A percentile compares a stretch with the other conserved stretches of the same genome.
Conservation (phyloP, 2,329 filamentous ascomycete genomes). For the Fusarium sulawesiense region DNA sequence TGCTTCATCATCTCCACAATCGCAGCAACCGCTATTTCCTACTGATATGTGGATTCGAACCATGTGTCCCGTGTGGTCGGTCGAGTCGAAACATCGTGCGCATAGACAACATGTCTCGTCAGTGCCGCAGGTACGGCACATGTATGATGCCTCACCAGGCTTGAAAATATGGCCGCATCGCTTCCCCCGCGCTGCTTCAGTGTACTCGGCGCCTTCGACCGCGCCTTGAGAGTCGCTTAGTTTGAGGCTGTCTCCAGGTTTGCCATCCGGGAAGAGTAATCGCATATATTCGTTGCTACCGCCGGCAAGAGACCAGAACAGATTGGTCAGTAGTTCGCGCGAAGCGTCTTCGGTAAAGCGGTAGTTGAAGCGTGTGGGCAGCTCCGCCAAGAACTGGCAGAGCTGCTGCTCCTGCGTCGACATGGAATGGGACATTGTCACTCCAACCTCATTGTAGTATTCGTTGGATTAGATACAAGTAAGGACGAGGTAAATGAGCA, state of each 20-base stretch:
- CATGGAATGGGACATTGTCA: constrained; percentile 65
- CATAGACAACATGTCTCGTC: constrained; percentile 97
- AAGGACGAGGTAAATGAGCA: not conserved
- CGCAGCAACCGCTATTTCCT: constrained; percentile 95
- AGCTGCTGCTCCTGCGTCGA: constrained; percentile 82
- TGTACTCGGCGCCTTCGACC: constrained; percentile 95
- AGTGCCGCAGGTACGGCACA: constrained; percentile 91
- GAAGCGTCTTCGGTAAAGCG: constrained; percentile 79
- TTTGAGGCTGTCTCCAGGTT: constrained; percentile 74
- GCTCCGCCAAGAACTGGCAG: constrained; percentile 81
- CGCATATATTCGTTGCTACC: constrained; percentile 78
- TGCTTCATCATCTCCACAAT: constrained; percentile 95
- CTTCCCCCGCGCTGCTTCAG: constrained; percentile 88
- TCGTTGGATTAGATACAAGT: not conserved
- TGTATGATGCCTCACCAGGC: constrained; percentile 90
- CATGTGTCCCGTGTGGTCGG: constrained; percentile 92
- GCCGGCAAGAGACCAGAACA: constrained; percentile 89
- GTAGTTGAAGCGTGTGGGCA: constrained; percentile 78
- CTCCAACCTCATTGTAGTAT: constrained; percentile 44
- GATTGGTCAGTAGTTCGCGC: constrained; percentile 77
- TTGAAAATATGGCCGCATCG: constrained; percentile 98
- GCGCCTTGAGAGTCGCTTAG: constrained; percentile 89
- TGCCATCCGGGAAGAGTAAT: constrained; percentile 84
- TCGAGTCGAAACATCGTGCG: constrained; percentile 92
- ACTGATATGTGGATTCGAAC: constrained; percentile 89